These are phyloP conservation scores for Neofusicoccum kwambonambiense DNA, from an alignment of 2,329 filamentous ascomycete species.

Conservation along the genomic window DNA sequence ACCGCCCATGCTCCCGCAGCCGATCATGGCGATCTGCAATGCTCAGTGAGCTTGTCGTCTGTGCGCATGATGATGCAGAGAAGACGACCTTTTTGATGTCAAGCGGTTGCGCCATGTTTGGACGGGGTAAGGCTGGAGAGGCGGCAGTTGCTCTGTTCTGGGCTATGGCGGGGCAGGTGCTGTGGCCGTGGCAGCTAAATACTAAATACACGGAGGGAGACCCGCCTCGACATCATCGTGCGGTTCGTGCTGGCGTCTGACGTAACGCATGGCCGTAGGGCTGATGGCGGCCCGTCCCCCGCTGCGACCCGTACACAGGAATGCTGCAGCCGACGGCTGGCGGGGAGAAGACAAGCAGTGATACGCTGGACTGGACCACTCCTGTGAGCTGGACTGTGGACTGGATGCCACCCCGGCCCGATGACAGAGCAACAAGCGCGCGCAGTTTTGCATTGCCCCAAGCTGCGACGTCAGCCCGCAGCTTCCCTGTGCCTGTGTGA, in stretches of 20 bases:
- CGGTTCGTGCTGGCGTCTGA: neutral
- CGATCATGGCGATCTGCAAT: slow-evolving; percentile 55
- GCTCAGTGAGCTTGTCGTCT: neutral
- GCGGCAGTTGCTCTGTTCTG: neutral
- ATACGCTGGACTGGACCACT: too few relatives aligned
- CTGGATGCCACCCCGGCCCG: too few relatives aligned
- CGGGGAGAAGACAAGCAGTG: too few relatives aligned
- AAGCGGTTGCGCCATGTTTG: neutral
- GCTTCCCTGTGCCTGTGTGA: too few relatives aligned
- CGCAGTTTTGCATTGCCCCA: too few relatives aligned
- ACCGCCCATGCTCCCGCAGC: slow-evolving; percentile 60
- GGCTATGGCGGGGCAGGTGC: neutral
- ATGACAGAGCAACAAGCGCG: too few relatives aligned
- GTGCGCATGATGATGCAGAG: neutral
- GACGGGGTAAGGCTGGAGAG: neutral
- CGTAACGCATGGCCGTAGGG: neutral
- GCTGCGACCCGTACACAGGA: too few relatives aligned
- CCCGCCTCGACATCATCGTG: slow-evolving; percentile 2
- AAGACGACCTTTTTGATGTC: slow-evolving; percentile 13
- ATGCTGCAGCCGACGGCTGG: too few relatives aligned
- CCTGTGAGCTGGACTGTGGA: too few relatives aligned
- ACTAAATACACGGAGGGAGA: neutral
- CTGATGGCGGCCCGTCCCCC: neutral
- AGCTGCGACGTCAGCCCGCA: too few relatives aligned
- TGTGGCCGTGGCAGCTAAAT: neutral